Evolutionary conservation across 352 stramenopile species (phyloP).

Genomic region (Phytophthora citrophthora): DNA sequence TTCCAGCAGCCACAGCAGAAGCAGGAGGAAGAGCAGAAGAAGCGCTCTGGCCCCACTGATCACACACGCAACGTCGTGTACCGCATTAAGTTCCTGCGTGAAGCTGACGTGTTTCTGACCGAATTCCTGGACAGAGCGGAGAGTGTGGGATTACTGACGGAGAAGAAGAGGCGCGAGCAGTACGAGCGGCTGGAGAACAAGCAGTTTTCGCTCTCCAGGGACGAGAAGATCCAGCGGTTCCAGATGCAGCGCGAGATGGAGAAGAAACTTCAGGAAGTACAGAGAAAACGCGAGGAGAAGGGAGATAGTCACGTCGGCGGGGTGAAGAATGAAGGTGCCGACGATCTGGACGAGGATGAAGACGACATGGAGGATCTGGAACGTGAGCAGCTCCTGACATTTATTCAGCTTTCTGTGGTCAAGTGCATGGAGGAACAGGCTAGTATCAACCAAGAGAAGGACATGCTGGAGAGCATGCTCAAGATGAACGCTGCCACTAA

Average conservation of each 20-base stretch:
- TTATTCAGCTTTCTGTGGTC: constrained; percentile 76
- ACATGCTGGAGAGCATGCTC: constrained; percentile 89
- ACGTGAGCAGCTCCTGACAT: constrained; percentile 82
- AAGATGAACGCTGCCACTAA: constrained; percentile 73
- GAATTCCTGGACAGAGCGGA: constrained; percentile 80
- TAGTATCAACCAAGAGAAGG: constrained; percentile 75
- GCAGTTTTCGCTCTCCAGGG: constrained; percentile 65
- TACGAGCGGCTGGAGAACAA: constrained; percentile 79
- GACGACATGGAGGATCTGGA: constrained; percentile 79
- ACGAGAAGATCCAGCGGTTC: constrained; percentile 87
- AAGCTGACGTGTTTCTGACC: constrained; percentile 79
- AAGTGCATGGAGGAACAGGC: constrained; percentile 84
- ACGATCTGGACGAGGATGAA: constrained; percentile 54
- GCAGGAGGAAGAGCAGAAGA: constrained; percentile 16
- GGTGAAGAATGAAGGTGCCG: constrained; percentile 11
- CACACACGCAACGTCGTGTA: constrained; percentile 68
- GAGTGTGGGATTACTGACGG: constrained; percentile 60
- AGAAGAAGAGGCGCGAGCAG: constrained; percentile 75
- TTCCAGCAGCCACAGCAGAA: constrained; percentile 45
- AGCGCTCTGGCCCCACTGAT: constrained; percentile 32
- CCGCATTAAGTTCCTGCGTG: constrained; percentile 70
- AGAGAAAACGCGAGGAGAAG: constrained; percentile 52
- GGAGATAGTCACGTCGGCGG: constrained; percentile 19
- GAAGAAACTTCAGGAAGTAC: constrained; percentile 64
- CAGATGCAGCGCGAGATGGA: constrained; percentile 80